A percentile compares a stretch with the other conserved stretches of the same genome.
phyloP scores from a whole-genome alignment of 768 basidiomycete species.

The Boletus bicolor region DNA sequence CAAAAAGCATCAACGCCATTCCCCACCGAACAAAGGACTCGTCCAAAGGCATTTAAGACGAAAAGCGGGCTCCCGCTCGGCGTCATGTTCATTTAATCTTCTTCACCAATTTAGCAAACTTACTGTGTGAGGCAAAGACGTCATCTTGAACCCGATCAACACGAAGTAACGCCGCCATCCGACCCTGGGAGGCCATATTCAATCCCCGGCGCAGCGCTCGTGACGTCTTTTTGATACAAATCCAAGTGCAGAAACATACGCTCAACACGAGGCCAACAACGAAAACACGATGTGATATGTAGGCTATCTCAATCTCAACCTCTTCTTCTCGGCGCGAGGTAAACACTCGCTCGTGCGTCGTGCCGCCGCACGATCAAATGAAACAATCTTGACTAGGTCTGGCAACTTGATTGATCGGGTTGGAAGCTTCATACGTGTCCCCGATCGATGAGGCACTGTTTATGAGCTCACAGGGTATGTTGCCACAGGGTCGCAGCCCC shows the following conservation, averaged over 20 bases:
- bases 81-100: neutral
- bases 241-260: slow-evolving; percentile 6
- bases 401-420: slow-evolving; percentile 10
- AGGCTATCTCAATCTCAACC: slow-evolving; percentile 12
- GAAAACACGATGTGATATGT: slow-evolving; percentile 6
- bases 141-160: slow-evolving; percentile 8
- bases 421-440: neutral
- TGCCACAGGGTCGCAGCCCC: slow-evolving; percentile 10
- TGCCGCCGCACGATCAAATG: slow-evolving; percentile 3
- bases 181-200: neutral
- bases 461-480: slow-evolving; percentile 16
- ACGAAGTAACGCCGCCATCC: neutral
- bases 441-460: slow-evolving; percentile 13
- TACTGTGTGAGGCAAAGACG: slow-evolving; percentile 1
- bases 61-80: neutral
- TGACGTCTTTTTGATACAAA: neutral
- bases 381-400: neutral
- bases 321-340: neutral
- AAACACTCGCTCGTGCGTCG: slow-evolving; percentile 1
- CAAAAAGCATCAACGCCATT: neutral
- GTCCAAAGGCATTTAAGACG: neutral
- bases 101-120: neutral
- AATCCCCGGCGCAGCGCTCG: slow-evolving; percentile 9
- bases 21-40: neutral
- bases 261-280: slow-evolving; percentile 13